Conservation (phyloP, 768 basidiomycete species). For the Ramaria rubella region DNA sequence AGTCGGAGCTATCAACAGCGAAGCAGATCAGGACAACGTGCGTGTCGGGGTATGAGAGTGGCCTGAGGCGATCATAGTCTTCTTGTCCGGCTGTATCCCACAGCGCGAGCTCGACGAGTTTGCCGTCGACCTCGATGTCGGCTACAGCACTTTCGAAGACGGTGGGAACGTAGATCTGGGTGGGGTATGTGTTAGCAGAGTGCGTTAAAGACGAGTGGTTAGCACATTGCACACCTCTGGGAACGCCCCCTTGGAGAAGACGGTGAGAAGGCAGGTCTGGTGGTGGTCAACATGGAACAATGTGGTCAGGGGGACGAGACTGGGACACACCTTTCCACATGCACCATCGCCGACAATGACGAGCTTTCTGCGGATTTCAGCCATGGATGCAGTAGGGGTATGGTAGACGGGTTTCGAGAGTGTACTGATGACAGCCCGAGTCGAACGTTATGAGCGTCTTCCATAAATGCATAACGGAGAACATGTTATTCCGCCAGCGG, state of each 20-base stretch:
- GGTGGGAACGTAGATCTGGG: constrained; percentile 97
- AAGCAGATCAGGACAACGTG: constrained; percentile 99
- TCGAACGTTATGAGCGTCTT: no score
- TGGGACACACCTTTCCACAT: constrained; percentile 72
- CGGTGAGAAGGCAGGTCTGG: constrained; percentile 89
- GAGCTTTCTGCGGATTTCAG: constrained; percentile 97
- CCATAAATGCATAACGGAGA: no score
- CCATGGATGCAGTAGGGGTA: constrained; percentile 43
- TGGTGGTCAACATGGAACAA: constrained; percentile 7
- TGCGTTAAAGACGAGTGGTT: not conserved
- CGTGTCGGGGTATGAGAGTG: constrained; percentile 97
- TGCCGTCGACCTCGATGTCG: constrained; percentile 97
- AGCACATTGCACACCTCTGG: constrained; percentile 60
- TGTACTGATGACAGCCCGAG: no score
- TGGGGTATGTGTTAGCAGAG: no score
- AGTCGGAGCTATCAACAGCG: constrained; percentile 96
- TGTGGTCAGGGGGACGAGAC: not conserved
- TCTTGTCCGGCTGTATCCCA: constrained; percentile 99
- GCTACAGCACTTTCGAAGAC: constrained; percentile 99
- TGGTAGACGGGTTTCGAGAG: no score
- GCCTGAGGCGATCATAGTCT: constrained; percentile 97
- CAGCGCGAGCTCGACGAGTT: constrained; percentile 95
- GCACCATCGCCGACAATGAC: constrained; percentile 99
- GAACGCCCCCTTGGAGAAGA: constrained; percentile 95
- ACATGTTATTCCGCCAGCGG: no score